phyloP scores from a whole-genome alignment of 1,284 basidiomycete genomes.

The Gomphus sp. region DNA sequence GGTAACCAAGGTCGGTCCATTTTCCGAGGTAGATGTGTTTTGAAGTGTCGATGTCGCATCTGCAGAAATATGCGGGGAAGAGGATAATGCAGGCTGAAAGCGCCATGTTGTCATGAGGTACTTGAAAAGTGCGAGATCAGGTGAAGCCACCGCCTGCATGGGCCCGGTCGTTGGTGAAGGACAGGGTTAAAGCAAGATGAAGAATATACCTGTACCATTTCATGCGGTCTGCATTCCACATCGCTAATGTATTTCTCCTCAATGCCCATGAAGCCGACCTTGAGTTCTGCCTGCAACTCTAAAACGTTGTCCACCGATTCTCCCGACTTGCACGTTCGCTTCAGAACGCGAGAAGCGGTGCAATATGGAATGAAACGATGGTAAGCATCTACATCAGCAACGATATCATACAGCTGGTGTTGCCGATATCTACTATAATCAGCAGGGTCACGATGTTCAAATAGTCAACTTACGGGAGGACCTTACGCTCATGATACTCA shows the following conservation, averaged over 20 bases:
- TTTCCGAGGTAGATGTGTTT: conserved; percentile 14
- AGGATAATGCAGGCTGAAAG: conserved; percentile 48
- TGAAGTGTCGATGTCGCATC: conserved; percentile 12
- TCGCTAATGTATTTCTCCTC: conserved; percentile 82
- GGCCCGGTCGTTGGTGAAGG: conserved; percentile 1
- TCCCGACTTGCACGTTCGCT: conserved; percentile 18
- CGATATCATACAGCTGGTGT: conserved; percentile 75
- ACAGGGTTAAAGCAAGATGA: background rate
- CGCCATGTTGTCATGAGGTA: conserved; percentile 77
- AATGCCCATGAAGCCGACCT: conserved; percentile 83
- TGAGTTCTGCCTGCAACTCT: conserved; percentile 76
- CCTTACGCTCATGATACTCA: conserved; percentile 52
- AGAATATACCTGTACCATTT: conserved; percentile 66
- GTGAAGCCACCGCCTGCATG: conserved; percentile 62
- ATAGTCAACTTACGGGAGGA: conserved; percentile 60
- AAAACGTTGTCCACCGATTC: conserved; percentile 24
- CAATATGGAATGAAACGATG: conserved; percentile 88
- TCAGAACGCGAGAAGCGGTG: conserved; percentile 63
- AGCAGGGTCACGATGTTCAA: conserved; percentile 10
- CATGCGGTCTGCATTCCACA: conserved; percentile 71
- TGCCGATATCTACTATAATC: conserved; percentile 49
- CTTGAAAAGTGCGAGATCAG: conserved; percentile 81
- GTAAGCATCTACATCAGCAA: conserved; percentile 85
- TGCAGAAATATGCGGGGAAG: conserved; percentile 32
- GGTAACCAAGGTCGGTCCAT: conserved; percentile 60